Evolutionary conservation across 2,329 filamentous ascomycete species (phyloP).

Genomic region (Xylariaceae sp.): DNA sequence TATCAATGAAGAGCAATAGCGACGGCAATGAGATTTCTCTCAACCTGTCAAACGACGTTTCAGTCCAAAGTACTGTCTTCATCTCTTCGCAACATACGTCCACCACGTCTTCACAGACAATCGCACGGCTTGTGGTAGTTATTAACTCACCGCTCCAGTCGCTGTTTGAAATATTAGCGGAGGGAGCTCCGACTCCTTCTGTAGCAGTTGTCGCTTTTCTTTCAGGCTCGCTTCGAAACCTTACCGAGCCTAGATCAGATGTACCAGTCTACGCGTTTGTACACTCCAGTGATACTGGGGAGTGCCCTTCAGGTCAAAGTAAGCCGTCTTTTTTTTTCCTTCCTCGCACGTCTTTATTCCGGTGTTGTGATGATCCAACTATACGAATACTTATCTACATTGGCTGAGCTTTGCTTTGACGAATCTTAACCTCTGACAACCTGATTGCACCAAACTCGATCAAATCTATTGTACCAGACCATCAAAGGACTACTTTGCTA

Average conservation of each 20-base stretch:
- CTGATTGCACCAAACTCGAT: constrained; percentile 66
- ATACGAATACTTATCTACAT: constrained; percentile 99
- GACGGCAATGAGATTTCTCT: constrained; percentile 48
- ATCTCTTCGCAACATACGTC: constrained; percentile 51
- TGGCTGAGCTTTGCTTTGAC: constrained; percentile 92
- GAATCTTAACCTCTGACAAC: constrained; percentile 85
- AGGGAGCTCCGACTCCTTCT: constrained; percentile 77
- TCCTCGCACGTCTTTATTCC: constrained; percentile 20
- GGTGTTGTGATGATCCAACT: constrained; percentile 82
- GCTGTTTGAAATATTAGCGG: constrained; percentile 73
- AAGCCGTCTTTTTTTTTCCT: constrained; percentile 58
- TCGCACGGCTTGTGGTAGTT: constrained; percentile 70
- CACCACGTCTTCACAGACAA: constrained; percentile 38
- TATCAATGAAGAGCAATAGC: constrained; percentile 48
- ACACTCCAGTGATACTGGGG: constrained; percentile 90
- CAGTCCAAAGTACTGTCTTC: constrained; percentile 60
- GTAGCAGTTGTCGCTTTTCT: constrained; percentile 75
- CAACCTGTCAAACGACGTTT: constrained; percentile 62
- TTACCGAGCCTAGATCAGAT: constrained; percentile 43
- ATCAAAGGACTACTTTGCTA: constrained; percentile 20
- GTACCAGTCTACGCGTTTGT: constrained; percentile 66
- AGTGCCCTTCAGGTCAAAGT: constrained; percentile 90
- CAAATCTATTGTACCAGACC: constrained; percentile 24
- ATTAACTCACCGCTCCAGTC: constrained; percentile 67
- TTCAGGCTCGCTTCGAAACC: constrained; percentile 50